Percentiles rank a stretch among this genome's conserved stretches.
Evolutionary conservation across 495 filamentous ascomycete species (phyloP).

Genomic region (Penicillium riverlandense): DNA sequence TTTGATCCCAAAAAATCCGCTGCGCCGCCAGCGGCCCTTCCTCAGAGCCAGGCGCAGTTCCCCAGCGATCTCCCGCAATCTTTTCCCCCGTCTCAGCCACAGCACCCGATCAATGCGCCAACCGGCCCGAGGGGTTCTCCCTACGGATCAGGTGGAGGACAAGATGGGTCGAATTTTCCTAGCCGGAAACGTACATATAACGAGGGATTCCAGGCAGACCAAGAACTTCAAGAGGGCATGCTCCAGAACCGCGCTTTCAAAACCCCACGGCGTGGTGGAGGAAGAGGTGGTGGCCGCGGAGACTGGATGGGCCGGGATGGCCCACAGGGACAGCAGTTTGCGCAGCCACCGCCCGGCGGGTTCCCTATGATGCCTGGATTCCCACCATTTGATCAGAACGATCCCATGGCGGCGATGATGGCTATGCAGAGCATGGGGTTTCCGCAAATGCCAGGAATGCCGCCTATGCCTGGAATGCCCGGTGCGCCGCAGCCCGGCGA

Average conservation of each 20-base stretch:
- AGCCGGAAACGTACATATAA: slow-evolving; percentile 52
- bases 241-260: slow-evolving; percentile 58
- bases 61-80: slow-evolving; percentile 29
- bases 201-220: slow-evolving; percentile 49
- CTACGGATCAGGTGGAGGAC: slow-evolving; percentile 8
- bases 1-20: slow-evolving; percentile 51
- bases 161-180: slow-evolving; percentile 12
- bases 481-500: slow-evolving; percentile 20
- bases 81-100: slow-evolving; percentile 12
- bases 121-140: slow-evolving; percentile 25
- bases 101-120: slow-evolving; percentile 28
- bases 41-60: slow-evolving; percentile 49
- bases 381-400: slow-evolving; percentile 53
- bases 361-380: slow-evolving; percentile 47
- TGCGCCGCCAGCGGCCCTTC: slow-evolving; percentile 19
- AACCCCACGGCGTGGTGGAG: slow-evolving; percentile 58
- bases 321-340: slow-evolving; percentile 17
- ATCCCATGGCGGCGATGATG: slow-evolving; percentile 63
- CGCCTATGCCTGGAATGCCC: slow-evolving; percentile 37
- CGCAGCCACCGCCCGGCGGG: slow-evolving; percentile 21
- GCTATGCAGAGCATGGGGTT: slow-evolving; percentile 64
- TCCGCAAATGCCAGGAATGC: slow-evolving; percentile 48
- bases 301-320: slow-evolving; percentile 35
- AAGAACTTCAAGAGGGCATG: slow-evolving; percentile 27
- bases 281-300: slow-evolving; percentile 50